Evolutionary conservation across 1,284 basidiomycete genomes (phyloP).

Genomic region (Irpex sp.): DNA sequence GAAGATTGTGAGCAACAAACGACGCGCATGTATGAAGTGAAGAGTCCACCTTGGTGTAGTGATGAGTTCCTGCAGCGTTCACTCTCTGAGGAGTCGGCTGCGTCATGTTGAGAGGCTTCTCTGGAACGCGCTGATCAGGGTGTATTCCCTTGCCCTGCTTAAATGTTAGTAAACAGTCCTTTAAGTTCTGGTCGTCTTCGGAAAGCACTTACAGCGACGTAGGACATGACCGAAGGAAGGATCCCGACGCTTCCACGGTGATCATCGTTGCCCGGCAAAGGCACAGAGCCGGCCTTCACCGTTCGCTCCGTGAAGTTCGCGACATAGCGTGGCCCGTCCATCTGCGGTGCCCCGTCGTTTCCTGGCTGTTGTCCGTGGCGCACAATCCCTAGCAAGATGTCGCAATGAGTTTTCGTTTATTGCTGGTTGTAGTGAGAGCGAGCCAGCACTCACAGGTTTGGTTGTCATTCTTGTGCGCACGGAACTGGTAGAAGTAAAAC

Average conservation of each 20-base stretch:
- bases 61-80: constrained; percentile 6
- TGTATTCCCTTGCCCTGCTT: constrained; percentile 8
- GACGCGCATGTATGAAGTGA: not conserved
- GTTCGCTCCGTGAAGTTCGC: not conserved
- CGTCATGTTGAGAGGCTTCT: constrained; percentile 8
- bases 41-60: constrained; percentile 10
- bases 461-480: constrained; percentile 8
- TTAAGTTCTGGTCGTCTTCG: not conserved
- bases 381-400: constrained; percentile 6
- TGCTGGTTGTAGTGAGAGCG: not conserved
- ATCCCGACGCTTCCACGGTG: constrained; percentile 7
- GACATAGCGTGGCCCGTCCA: not conserved
- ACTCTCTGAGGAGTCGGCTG: constrained; percentile 11
- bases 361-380: constrained; percentile 12
- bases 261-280: constrained; percentile 9
- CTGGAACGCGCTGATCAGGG: constrained; percentile 9
- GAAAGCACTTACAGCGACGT: constrained; percentile 3
- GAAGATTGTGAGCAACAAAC: not conserved
- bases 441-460: constrained; percentile 7
- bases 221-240: constrained; percentile 4
- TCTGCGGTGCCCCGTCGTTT: not conserved
- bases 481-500: constrained; percentile 9
- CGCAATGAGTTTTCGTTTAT: not conserved
- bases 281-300: not conserved
- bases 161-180: not conserved